Evolutionary conservation across 768 basidiomycete species (phyloP), one percentile per base, ranked within the genome.

Genomic region (Sistotremastrum suecicum): DNA sequence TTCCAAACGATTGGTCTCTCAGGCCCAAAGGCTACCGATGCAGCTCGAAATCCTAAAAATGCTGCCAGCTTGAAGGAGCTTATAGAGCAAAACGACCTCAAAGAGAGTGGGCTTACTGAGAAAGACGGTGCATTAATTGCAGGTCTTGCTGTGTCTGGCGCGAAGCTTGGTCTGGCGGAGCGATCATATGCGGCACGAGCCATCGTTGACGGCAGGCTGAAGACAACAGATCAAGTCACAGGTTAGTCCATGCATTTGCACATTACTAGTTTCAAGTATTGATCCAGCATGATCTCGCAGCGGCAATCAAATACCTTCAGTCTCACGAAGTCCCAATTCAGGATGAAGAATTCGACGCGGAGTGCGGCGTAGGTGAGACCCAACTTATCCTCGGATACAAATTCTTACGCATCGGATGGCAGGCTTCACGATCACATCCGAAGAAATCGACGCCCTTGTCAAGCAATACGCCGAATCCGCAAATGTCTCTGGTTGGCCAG

Each of bases 291-390:
- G 38, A 41, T 37, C 33, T 7, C 43, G 6, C 51, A 87, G 88
- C 80, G 54, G 87, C 86, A 9, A 67, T 76, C 20, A 89, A 82
- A 61, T 91, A 81, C 58, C 53, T 83, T 12, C 80, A 84, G 52
- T 56, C 68, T 2, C 71, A 78, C 53, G 61, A 70, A 20, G 44
- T 66, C 1, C 80, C 89, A 0, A 65, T 87, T 34, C 67, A 90
- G 52, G 72, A 76, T 8, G 63, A 55, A 7, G 79, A 78, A 37
- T 94, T 97, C 56, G 72, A 91, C 56, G 66, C 71, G 50, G 67
- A 75, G 7, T 90, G 87, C 58, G 94, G 94, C 51, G 80, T 97
- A 48, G 94, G 94, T 90, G 50, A 54, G 87, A 42, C 41, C 33
- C 20, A 5, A 37, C 37, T 33, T 31, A 8, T 36, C 36, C n/a